Base-by-base conservation (phyloP, 768 basidiomycete species). In the Leccinum longicurvipes region DNA sequence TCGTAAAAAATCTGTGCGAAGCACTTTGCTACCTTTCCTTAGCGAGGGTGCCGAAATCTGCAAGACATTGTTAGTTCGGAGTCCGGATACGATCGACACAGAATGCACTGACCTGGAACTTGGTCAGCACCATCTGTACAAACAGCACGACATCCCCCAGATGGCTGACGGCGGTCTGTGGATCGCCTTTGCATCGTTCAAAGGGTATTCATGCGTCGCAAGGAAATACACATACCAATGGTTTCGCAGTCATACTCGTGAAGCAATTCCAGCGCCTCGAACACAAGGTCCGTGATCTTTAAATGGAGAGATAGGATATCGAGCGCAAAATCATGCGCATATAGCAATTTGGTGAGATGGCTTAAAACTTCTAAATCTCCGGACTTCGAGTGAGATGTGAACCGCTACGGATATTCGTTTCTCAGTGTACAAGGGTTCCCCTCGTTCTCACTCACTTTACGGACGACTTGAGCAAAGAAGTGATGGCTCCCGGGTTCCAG, bases 61-160 rank as follows among this genome's bases (percentile, higher is more conserved):
- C 42, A 50, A 61, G 24, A 51, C 41, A 53, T 31, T 6, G 39
- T 41, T 2, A 51, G n/a, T n/a, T n/a, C n/a, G n/a, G n/a, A n/a
- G n/a, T 60, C 41, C 19, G 45, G 21, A 31, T 21, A 23, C 21
- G 3, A 21, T 29, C 14, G 15, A 45, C n/a, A n/a, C 57, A 32
- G 4, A 47, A 34, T 32, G 41, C 31, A 67, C 77, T 61, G 51
- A 82, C 89, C 66, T 85, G 81, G 64, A 83, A 91, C 51, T 84
- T 82, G n/a, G 78, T 76, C 31, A 87, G 69, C 17, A 80, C 77
- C 59, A 81, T 79, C 67, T 92, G 89, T 7, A 82, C 70, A 63
- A 92, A 90, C 34, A 92, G 65, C 15, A 91, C 86, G n/a, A 92
- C 79, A 59, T 90, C 82, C 3, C 91, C 91, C 2, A 91, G 73